Conservation (phyloP, 148 eudicot genomes). For the Arctostaphylos glauca region DNA sequence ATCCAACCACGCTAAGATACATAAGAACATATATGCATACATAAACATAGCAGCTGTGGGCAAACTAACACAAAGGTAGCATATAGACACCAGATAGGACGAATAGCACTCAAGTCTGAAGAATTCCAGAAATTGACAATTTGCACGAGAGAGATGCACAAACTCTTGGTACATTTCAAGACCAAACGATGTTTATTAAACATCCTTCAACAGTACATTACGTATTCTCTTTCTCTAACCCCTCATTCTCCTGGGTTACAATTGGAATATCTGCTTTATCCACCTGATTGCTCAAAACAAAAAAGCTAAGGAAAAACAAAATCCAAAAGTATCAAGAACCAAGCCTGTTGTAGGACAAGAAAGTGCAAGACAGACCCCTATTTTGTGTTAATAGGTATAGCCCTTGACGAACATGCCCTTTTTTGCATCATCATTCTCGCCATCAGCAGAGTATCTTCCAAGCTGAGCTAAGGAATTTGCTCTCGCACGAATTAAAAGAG, state of each 20-base stretch:
- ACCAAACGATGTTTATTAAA: not conserved
- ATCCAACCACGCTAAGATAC: not conserved
- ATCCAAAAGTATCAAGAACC: not conserved
- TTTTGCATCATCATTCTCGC: slow-evolving; percentile 81
- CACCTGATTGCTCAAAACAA: slow-evolving; percentile 14
- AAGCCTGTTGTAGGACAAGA: not conserved
- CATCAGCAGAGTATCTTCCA: slow-evolving; percentile 77
- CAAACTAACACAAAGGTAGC: not conserved
- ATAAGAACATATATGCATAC: not conserved
- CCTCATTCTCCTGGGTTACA: not conserved
- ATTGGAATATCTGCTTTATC: not conserved
- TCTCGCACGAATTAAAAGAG: slow-evolving; percentile 80
- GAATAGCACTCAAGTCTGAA: not conserved
- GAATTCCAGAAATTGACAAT: not conserved
- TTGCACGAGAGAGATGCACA: not conserved
- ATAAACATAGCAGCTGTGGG: not conserved
- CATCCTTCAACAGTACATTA: not conserved
- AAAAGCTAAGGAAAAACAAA: not conserved
- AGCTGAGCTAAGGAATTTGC: slow-evolving; percentile 95
- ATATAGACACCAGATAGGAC: not conserved
- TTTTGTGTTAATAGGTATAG: slow-evolving; percentile 60
- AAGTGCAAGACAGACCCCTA: not conserved
- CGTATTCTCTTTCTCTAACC: slow-evolving; percentile 5
- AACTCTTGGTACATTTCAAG: slow-evolving; percentile 3
- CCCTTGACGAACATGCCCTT: slow-evolving; percentile 97